Conservation (phyloP, 306 rosid species). For the Vachellia pachyceras region DNA sequence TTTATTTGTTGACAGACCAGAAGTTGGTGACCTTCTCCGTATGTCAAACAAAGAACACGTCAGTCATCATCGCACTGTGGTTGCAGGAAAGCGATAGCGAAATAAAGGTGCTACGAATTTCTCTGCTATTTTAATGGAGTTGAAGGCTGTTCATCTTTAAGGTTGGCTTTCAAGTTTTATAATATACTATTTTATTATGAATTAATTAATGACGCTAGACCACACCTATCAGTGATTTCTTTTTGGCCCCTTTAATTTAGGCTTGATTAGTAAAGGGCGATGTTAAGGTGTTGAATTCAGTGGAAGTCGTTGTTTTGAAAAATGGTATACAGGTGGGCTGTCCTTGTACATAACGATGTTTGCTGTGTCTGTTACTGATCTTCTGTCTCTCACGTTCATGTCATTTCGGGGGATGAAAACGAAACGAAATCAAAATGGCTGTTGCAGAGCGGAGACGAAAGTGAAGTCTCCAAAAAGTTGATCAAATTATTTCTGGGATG, state of each 20-base stretch:
- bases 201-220: not conserved
- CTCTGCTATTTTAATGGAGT: not conserved
- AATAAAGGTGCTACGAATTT: not conserved
- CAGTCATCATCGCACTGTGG: not conserved
- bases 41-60: not conserved
- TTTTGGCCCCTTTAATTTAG: not conserved
- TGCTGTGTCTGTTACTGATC: slow-evolving; percentile 4
- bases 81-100: not conserved
- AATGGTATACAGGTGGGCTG: not conserved
- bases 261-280: not conserved
- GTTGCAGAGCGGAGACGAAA: not conserved
- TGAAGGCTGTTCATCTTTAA: not conserved
- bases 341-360: not conserved
- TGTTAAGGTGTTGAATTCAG: not conserved
- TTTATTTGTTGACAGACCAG: not conserved
- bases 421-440: not conserved
- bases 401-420: slow-evolving; percentile 17
- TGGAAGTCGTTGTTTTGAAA: not conserved
- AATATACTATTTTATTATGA: not conserved
- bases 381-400: slow-evolving; percentile 34
- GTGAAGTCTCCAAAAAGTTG: slow-evolving; percentile 15
- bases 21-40: not conserved
- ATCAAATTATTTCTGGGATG: not conserved
- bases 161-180: not conserved
- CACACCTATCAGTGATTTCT: not conserved